phyloP scores from a whole-genome alignment of 1,284 basidiomycete genomes.

The Ceratobasidium theobromae region DNA sequence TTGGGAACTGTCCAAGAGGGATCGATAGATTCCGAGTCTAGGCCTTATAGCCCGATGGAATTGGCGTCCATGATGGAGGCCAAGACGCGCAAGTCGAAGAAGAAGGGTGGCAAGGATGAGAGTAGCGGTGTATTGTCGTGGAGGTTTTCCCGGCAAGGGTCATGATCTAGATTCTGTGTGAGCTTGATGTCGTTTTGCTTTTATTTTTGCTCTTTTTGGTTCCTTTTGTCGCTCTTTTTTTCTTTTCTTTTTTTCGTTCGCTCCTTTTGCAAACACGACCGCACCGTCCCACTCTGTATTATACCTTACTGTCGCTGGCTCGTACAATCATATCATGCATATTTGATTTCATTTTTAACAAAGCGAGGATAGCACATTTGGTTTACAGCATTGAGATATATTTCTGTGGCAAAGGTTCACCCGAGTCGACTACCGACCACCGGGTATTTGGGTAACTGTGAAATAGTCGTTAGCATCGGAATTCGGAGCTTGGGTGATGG shows the following conservation, averaged over 20 bases:
- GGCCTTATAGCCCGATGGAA: background rate
- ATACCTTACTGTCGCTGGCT: conserved; percentile 18
- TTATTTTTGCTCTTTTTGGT: background rate
- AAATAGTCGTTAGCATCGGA: background rate
- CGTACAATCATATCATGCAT: conserved; percentile 14
- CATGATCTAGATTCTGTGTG: background rate
- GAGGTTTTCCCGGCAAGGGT: background rate
- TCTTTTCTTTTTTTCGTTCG: background rate
- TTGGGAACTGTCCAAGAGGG: conserved; percentile 1
- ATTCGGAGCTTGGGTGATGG: background rate
- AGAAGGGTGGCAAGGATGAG: background rate
- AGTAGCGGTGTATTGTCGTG: background rate
- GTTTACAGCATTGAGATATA: too few relatives aligned
- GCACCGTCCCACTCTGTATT: background rate
- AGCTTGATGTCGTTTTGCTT: background rate
- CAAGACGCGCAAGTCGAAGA: conserved; percentile 13
- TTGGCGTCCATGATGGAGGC: background rate
- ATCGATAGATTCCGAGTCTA: background rate
- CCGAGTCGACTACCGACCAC: background rate
- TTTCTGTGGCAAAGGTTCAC: background rate
- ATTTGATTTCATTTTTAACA: background rate
- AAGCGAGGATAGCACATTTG: background rate
- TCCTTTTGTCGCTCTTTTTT: background rate
- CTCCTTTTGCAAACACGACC: background rate
- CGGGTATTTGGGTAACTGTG: background rate